Conservation (phyloP, 768 basidiomycete species). For the Psilocybe cyanescens region DNA sequence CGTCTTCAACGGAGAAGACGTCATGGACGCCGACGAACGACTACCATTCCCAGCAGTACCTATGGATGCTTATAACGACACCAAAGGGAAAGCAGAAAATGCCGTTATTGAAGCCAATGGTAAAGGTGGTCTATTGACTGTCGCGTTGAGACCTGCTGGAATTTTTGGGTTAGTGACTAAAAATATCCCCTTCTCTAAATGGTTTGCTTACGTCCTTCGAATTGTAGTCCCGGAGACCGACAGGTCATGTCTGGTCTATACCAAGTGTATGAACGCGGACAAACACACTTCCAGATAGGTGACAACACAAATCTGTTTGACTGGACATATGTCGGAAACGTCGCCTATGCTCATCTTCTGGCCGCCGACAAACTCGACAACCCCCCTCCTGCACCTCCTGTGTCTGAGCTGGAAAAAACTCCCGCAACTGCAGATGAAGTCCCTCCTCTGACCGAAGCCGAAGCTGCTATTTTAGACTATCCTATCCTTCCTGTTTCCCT, state of each 20-base stretch:
- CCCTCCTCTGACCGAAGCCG: slow-evolving; percentile 43
- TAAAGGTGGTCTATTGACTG: slow-evolving; percentile 81
- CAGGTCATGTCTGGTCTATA: slow-evolving; percentile 83
- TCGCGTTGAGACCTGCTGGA: slow-evolving; percentile 89
- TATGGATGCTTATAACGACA: slow-evolving; percentile 92
- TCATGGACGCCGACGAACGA: slow-evolving; percentile 89
- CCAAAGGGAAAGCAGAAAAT: slow-evolving; percentile 88
- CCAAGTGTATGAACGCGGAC: slow-evolving; percentile 75
- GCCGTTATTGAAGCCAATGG: slow-evolving; percentile 88
- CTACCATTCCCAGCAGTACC: slow-evolving; percentile 71
- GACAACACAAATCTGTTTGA: slow-evolving; percentile 93
- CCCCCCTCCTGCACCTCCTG: slow-evolving; percentile 47
- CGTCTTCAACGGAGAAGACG: slow-evolving; percentile 80
- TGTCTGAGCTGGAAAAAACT: slow-evolving; percentile 37
- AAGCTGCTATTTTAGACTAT: slow-evolving; percentile 44
- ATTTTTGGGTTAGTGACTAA: slow-evolving; percentile 86
- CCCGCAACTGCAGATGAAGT: slow-evolving; percentile 41
- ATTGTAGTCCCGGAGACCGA: slow-evolving; percentile 82
- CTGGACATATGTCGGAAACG: slow-evolving; percentile 96
- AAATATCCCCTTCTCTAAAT: no score
- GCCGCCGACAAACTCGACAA: slow-evolving; percentile 86
- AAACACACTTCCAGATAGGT: slow-evolving; percentile 94
- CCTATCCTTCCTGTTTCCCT: slow-evolving; percentile 65
- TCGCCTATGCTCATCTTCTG: slow-evolving; percentile 91
- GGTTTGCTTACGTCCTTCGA: slow-evolving; percentile 5